Evolutionary conservation across 2,329 filamentous ascomycete species (phyloP), one percentile per base, ranked within the genome.

Genomic region (Pseudogymnoascus sp.): DNA sequence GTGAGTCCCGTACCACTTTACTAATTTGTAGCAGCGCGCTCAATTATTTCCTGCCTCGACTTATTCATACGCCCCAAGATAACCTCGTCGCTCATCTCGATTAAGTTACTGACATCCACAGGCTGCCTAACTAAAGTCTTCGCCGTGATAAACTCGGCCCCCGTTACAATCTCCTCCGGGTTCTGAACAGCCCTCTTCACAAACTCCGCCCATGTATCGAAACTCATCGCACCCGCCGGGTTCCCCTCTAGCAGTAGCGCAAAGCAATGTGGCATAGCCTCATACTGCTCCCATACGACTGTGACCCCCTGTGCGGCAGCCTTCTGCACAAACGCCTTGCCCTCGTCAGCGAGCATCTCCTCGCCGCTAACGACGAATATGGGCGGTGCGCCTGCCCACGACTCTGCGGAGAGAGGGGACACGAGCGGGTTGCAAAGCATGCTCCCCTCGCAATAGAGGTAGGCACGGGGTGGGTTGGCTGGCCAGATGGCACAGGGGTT

Each of bases 261-360:
- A 70, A 91, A 93, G 67, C 83, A 85, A 74, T 92, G 90, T 61
- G 90, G 89, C 90, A 93, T 93, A 2, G 84, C 87, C 72, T 92
- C 86, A 71, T 86, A 94, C 74, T 91, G 83, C 71, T 90, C 84
- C 68, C 86, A 88, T 2, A 83, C 78, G 0, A 92, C 82, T 0
- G 69, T 70, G 0, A 87, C 86, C 4, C 83, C 84, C 55, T 88
- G 82, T 6, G 69, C 66, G 12, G 77, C 77, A 8, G 89, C 77
- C 43, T 80, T 79, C 45, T 76, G 74, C 0, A 85, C 88, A 2
- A 90, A 70, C 61, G 83, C 83, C 65, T 79, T 80, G 63, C 79
- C 80, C 72, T 92, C 89, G 71, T 91, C 88, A 0, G 82, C 77
- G 7, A 93, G 78, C 67, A 88, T 80, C 74, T 94, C 90, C 77